Evolutionary conservation across 2,329 filamentous ascomycete genomes (phyloP).

Genomic region (Pseudogymnoascus sp.): DNA sequence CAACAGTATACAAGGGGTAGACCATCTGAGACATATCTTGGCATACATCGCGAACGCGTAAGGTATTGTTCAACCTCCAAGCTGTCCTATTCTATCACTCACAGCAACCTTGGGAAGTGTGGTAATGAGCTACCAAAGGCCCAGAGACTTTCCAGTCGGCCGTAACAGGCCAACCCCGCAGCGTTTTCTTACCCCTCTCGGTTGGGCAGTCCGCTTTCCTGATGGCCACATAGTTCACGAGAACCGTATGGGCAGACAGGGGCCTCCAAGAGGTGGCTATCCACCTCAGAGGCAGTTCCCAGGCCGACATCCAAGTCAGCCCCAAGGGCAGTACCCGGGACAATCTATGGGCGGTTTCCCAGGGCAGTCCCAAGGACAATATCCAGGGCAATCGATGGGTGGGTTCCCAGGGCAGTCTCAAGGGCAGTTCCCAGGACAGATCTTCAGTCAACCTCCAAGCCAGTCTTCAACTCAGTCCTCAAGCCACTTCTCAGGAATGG

Average conservation of each 20-base stretch:
- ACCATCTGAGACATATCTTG: not conserved
- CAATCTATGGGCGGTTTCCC: not conserved
- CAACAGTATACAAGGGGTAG: not conserved
- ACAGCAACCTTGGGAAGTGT: not conserved
- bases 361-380: not conserved
- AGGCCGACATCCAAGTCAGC: not conserved
- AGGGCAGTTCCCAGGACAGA: not conserved
- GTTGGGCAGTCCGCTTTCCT: conserved; percentile 2
- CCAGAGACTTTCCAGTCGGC: not conserved
- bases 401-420: not conserved
- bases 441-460: not conserved
- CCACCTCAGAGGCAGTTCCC: not conserved
- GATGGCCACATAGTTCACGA: not conserved
- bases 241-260: not conserved
- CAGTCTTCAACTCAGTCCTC: not conserved
- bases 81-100: not conserved
- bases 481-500: not conserved
- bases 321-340: not conserved
- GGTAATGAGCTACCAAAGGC: not conserved
- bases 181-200: conserved; percentile 2
- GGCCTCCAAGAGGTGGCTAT: not conserved
- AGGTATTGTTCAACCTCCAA: not conserved
- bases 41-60: not conserved
- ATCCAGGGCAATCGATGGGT: not conserved
- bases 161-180: not conserved